phyloP scores from a whole-genome alignment of 495 filamentous ascomycete genomes.

The Thozetella sp. region DNA sequence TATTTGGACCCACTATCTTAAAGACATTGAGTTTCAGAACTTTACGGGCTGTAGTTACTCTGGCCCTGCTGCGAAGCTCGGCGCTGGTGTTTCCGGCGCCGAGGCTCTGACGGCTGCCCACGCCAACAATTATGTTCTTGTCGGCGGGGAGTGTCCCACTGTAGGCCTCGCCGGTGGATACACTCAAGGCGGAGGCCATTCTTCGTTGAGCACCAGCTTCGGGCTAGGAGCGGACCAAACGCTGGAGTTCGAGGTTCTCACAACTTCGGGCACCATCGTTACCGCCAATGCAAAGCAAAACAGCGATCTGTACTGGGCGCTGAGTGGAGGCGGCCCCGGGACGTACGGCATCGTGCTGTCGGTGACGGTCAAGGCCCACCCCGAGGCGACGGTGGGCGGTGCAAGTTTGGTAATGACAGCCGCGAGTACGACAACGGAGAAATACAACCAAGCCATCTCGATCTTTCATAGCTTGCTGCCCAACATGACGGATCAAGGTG shows the following conservation, averaged over 20 bases:
- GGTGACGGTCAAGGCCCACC: conserved; percentile 36
- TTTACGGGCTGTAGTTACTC: conserved; percentile 33
- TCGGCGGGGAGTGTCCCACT: conserved; percentile 45
- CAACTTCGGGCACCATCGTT: conserved; percentile 41
- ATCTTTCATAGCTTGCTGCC: conserved; percentile 41
- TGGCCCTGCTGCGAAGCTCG: conserved; percentile 47
- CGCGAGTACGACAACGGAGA: conserved; percentile 1
- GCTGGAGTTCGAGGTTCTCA: conserved; percentile 60
- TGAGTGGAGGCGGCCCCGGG: conserved; percentile 57
- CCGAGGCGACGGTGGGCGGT: conserved; percentile 21
- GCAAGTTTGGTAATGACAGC: conserved; percentile 16
- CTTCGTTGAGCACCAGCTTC: conserved; percentile 44
- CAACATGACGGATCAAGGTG: conserved; percentile 49
- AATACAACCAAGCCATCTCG: conserved; percentile 22
- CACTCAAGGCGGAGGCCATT: conserved; percentile 62
- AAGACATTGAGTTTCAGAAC: conserved; percentile 38
- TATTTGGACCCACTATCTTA: conserved; percentile 51
- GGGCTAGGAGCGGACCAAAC: conserved; percentile 64
- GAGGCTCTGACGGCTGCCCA: conserved; percentile 47
- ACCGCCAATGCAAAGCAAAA: conserved; percentile 45
- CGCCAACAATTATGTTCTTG: conserved; percentile 36
- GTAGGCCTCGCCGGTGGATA: conserved; percentile 51
- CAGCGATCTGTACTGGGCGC: conserved; percentile 63
- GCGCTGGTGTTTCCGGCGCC: conserved; percentile 52
- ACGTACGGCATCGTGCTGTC: conserved; percentile 58